Evolutionary conservation across 495 filamentous ascomycete genomes (phyloP), one percentile per base, ranked within the genome.

Genomic region (Hamigera avellanea): DNA sequence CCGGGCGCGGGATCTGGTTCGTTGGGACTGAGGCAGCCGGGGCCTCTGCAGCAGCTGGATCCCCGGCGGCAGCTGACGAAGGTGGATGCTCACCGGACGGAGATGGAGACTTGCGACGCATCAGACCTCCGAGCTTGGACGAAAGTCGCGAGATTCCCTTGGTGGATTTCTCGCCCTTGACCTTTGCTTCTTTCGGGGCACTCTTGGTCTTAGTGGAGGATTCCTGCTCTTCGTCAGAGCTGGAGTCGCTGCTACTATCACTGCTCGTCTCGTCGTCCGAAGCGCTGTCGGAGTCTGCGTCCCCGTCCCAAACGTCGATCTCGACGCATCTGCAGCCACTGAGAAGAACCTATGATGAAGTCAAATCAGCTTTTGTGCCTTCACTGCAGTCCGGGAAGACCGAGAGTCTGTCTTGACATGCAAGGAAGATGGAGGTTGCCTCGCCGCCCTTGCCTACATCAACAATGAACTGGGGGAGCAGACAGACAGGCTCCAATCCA

Each of bases 271-370:
- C 53, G 26, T 46, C 46, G 25, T 59, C 52, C 18, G 42, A 45
- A 1, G 41, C 23, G 31, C 41, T 46, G 13, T 49, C 66, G 13
- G 61, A 60, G 14, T 57, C 56, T 5, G 53, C 38, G 27, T 86
- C 75, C 9, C 88, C 89, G 52, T 96, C 83, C 84, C 87, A 94
- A 6, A 95, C 86, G 48, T 96, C 89, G 41, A 96, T 86, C 61
- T 95, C 89, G 35, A 95, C 83, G 41, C 86, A 95, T 13, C 89
- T 76, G 43, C 89, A 91, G n/a, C 89, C 86, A 15, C 78, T 71
- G 8, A 78, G 58, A 23, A 95, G 72, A 12, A 73, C 75, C 75
- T 81, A 44, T 26, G 19, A 35, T 19, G 23, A 25, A n/a, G 10
- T 19, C 8, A 9, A 12, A 8, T 16, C 17, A 30, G 28, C 28